Percentiles rank a stretch among this genome's conserved stretches.
Conservation (phyloP, 139 green algal species). For the Auxenochlorella pyrenoidosa region DNA sequence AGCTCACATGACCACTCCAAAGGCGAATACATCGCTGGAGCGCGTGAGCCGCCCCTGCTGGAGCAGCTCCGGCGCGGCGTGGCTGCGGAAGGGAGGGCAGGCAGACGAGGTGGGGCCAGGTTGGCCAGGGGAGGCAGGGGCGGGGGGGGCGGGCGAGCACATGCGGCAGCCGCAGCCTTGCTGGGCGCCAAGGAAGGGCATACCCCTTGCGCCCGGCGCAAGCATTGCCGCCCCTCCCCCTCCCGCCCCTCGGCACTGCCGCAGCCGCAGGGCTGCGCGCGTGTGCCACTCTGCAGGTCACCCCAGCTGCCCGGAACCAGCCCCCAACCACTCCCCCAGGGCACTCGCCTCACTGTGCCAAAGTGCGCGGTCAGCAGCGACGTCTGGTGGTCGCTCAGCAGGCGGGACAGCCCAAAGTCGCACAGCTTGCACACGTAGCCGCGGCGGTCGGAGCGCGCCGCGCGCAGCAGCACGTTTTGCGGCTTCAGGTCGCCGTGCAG, state of each 20-base stretch:
- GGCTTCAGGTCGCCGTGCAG: slow-evolving; percentile 84
- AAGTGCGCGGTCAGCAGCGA: neutral
- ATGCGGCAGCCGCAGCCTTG: too few relatives aligned
- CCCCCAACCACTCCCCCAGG: too few relatives aligned
- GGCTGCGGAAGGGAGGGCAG: neutral
- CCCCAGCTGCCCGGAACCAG: too few relatives aligned
- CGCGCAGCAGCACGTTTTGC: slow-evolving; percentile 78
- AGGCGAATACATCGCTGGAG: neutral
- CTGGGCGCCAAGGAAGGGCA: too few relatives aligned
- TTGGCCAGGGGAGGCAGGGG: too few relatives aligned
- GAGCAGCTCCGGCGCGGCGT: slow-evolving; percentile 15
- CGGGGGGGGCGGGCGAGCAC: too few relatives aligned
- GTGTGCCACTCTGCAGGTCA: too few relatives aligned
- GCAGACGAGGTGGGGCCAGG: too few relatives aligned
- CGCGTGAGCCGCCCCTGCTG: neutral
- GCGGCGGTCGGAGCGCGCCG: slow-evolving; percentile 54
- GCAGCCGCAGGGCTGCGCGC: too few relatives aligned
- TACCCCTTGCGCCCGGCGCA: too few relatives aligned
- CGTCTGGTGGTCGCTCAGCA: neutral
- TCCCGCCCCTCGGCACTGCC: too few relatives aligned
- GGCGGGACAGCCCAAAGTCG: slow-evolving; percentile 17
- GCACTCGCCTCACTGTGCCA: neutral
- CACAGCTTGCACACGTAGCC: slow-evolving; percentile 81
- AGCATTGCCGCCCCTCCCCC: too few relatives aligned
- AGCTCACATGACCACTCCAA: neutral